Percentiles rank a stretch among this genome's conserved stretches.
These are phyloP conservation scores for Nymphaea colorata DNA, from an alignment of 164 flowering plant genomes.

Conservation along the genomic window DNA sequence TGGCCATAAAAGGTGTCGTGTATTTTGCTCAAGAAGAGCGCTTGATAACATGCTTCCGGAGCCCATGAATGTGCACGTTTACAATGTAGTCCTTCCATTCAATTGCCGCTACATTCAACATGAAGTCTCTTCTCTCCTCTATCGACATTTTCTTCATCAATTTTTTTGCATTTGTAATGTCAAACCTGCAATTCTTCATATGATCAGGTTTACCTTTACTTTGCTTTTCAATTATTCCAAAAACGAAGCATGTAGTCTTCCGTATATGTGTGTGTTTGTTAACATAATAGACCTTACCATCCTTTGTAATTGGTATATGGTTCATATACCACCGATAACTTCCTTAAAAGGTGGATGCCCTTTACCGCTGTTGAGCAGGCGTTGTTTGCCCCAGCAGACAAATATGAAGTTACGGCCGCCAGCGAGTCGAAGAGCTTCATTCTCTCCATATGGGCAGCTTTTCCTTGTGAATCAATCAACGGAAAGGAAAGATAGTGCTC, in stretches of 20 bases:
- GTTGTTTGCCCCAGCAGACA: slow-evolving; percentile 24
- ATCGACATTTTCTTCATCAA: not conserved
- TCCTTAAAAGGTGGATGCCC: too few species aligned
- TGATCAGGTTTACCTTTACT: too few species aligned
- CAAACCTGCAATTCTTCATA: not conserved
- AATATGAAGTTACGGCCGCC: slow-evolving; percentile 62
- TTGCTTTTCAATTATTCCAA: too few species aligned
- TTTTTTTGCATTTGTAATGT: not conserved
- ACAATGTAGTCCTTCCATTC: not conserved
- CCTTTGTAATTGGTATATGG: not conserved
- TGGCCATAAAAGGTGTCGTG: too few species aligned
- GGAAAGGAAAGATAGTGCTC: slow-evolving; percentile 58
- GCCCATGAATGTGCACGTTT: not conserved
- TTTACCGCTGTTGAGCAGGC: too few species aligned
- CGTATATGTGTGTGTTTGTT: too few species aligned
- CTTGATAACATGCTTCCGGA: not conserved
- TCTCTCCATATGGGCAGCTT: slow-evolving; percentile 40
- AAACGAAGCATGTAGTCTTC: too few species aligned
- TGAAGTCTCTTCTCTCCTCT: not conserved
- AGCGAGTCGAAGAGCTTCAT: slow-evolving; percentile 63
- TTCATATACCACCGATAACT: not conserved
- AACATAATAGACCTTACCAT: not conserved
- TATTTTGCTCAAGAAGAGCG: not conserved
- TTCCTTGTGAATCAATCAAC: slow-evolving; percentile 48
- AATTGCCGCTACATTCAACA: not conserved